Conservation (phyloP, 371 early-diverging fungal genomes). For the Rhizopus stolonifer region DNA sequence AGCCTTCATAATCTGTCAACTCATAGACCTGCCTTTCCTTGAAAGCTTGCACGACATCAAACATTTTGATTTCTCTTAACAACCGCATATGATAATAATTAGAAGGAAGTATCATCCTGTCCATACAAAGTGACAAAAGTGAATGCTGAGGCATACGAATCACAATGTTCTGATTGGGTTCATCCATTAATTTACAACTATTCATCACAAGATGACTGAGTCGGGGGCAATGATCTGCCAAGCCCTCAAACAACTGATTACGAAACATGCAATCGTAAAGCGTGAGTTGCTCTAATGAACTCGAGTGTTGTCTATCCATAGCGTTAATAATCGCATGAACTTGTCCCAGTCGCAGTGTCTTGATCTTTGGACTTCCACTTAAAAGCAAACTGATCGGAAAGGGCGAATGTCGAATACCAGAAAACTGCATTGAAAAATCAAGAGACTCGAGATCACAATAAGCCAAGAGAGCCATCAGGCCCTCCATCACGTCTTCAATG, state of each 20-base stretch:
- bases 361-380: background rate
- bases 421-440: constrained; percentile 18
- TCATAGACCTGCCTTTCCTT: constrained; percentile 4
- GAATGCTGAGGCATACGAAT: constrained; percentile 17
- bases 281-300: too few relatives aligned
- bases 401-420: constrained; percentile 17
- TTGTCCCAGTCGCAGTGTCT: constrained; percentile 7
- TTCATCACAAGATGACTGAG: constrained; percentile 2
- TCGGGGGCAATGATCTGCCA: constrained; percentile 1
- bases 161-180: constrained; percentile 7
- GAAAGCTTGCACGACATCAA: background rate
- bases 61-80: constrained; percentile 2
- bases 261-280: too few relatives aligned
- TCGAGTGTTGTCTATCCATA: too few relatives aligned
- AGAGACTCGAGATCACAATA: constrained; percentile 9
- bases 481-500: constrained; percentile 16
- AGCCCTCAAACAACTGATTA: constrained; percentile 10
- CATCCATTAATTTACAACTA: constrained; percentile 8
- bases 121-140: constrained; percentile 6
- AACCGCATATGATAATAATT: background rate
- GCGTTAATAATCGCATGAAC: background rate
- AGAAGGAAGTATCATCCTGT: constrained; percentile 1
- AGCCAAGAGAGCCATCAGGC: constrained; percentile 4
- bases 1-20: constrained; percentile 8
- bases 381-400: constrained; percentile 9